These are phyloP conservation scores for Domatiomyces catenatus DNA, from an alignment of 2,329 filamentous ascomycete species.

Conservation along the genomic window DNA sequence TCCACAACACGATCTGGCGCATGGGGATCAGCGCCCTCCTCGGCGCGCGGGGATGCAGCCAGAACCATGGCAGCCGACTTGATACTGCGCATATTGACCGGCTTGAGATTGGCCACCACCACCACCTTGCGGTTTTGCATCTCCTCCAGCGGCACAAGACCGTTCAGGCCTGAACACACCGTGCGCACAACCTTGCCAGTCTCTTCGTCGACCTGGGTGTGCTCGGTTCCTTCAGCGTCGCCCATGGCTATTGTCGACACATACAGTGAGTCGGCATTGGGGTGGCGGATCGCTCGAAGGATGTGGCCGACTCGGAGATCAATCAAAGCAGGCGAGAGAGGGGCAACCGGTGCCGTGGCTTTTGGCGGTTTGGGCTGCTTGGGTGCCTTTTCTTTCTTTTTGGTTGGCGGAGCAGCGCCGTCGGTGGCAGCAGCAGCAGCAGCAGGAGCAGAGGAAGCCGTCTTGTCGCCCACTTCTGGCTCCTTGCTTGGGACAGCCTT, in stretches of 20 bases:
- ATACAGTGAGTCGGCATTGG: conserved; percentile 88
- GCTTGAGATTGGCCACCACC: conserved; percentile 94
- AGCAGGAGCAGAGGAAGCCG: conserved; percentile 8
- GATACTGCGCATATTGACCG: conserved; percentile 93
- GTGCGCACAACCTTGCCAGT: conserved; percentile 86
- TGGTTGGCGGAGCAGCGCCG: conserved; percentile 26
- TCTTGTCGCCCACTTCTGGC: conserved; percentile 18
- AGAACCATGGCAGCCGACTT: conserved; percentile 80
- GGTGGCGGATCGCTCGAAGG: conserved; percentile 86
- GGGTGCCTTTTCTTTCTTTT: conserved; percentile 66
- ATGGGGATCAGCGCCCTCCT: conserved; percentile 73
- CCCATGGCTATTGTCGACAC: conserved; percentile 93
- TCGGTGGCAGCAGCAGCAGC: conserved; percentile 2
- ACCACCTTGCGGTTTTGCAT: conserved; percentile 96
- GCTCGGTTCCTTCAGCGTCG: conserved; percentile 68
- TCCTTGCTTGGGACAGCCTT: conserved; percentile 20
- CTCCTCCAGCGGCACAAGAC: conserved; percentile 77
- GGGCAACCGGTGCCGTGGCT: conserved; percentile 52
- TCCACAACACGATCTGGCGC: conserved; percentile 63
- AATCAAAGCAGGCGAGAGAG: conserved; percentile 70
- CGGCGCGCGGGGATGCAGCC: conserved; percentile 61
- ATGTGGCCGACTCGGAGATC: conserved; percentile 96
- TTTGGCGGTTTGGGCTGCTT: conserved; percentile 75
- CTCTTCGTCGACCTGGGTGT: conserved; percentile 62
- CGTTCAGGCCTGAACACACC: conserved; percentile 92